Percentiles rank a stretch among this genome's conserved stretches.
Evolutionary conservation across 345 rosid genomes (phyloP).

Genomic region (Rhizophora apiculata): DNA sequence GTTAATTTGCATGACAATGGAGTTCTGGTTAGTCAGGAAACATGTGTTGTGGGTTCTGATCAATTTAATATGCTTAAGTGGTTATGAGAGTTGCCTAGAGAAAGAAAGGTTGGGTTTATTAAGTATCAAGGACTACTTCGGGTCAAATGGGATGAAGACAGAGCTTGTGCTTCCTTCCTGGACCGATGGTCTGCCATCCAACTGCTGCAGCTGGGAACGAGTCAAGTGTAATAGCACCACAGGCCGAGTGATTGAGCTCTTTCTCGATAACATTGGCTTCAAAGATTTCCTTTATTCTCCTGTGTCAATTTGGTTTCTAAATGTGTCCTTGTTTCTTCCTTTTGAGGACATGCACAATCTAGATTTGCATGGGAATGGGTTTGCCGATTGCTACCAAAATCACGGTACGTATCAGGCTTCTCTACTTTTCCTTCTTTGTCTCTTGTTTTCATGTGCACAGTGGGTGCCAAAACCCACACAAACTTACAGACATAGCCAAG

Average conservation of each 20-base stretch:
- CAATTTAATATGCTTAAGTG: neutral
- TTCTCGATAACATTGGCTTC: neutral
- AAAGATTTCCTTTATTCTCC: too few species aligned
- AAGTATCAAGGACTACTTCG: neutral
- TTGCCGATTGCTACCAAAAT: neutral
- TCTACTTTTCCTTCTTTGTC: too few species aligned
- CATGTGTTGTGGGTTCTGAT: neutral
- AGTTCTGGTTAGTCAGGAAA: neutral
- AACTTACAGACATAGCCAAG: too few species aligned
- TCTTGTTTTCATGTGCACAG: too few species aligned
- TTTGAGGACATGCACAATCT: neutral
- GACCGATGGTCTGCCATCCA: neutral
- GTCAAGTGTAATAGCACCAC: neutral
- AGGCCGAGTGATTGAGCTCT: neutral
- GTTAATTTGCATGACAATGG: neutral
- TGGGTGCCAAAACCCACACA: too few species aligned
- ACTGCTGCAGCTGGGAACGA: slow-evolving; percentile 6
- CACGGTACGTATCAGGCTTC: neutral
- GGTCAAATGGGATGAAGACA: neutral
- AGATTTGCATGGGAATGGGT: neutral
- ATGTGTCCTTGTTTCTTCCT: neutral
- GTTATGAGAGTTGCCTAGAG: neutral
- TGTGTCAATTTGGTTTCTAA: neutral
- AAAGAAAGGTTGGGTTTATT: slow-evolving; percentile 3
- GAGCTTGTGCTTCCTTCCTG: neutral